These are phyloP conservation scores for Brettanomyces naardenensis DNA, from an alignment of 805 yeast species.

Conservation along the genomic window DNA sequence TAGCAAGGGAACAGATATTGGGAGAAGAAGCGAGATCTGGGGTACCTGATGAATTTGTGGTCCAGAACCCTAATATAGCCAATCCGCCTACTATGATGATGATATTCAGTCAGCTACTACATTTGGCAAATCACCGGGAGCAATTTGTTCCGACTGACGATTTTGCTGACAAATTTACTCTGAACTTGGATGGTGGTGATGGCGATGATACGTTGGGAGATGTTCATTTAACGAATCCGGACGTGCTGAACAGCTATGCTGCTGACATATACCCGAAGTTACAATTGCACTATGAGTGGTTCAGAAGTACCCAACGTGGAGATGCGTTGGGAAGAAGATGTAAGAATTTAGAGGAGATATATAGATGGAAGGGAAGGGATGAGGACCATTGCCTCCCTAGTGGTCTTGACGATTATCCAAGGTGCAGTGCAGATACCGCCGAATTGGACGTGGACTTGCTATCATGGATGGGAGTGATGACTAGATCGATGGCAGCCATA, in stretches of 20 bases:
- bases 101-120: slow-evolving; percentile 51
- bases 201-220: slow-evolving; percentile 32
- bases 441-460: slow-evolving; percentile 87
- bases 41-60: slow-evolving; percentile 78
- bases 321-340: slow-evolving; percentile 62
- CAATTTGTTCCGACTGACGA: neutral
- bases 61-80: slow-evolving; percentile 83
- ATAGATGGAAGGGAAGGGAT: slow-evolving; percentile 92
- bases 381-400: slow-evolving; percentile 79
- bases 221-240: slow-evolving; percentile 49
- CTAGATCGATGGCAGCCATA: slow-evolving; percentile 68
- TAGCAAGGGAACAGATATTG: slow-evolving; percentile 89
- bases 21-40: slow-evolving; percentile 86
- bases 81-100: slow-evolving; percentile 93
- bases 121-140: slow-evolving; percentile 29
- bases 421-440: slow-evolving; percentile 74
- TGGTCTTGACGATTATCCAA: slow-evolving; percentile 93
- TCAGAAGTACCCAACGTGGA: slow-evolving; percentile 74
- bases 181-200: slow-evolving; percentile 18
- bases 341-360: slow-evolving; percentile 51
- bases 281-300: slow-evolving; percentile 76
- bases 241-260: slow-evolving; percentile 51
- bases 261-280: slow-evolving; percentile 66
- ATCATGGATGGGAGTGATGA: slow-evolving; percentile 92
- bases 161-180: slow-evolving; percentile 7